Conservation (phyloP, 345 rosid species). For the Litchi chinensis region DNA sequence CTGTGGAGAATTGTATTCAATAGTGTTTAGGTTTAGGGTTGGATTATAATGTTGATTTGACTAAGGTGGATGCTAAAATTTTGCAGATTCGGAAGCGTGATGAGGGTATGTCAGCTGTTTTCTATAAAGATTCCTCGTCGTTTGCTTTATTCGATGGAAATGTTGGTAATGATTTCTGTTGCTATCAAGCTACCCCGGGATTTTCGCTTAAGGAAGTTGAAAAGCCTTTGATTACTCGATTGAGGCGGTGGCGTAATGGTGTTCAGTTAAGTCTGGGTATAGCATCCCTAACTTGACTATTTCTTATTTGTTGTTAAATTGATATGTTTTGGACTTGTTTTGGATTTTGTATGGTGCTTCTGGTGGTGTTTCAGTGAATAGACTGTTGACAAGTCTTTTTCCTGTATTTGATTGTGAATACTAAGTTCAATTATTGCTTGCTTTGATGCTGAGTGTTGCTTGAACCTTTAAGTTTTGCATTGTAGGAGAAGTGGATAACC, state of each 20-base stretch:
- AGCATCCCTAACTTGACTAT: not conserved
- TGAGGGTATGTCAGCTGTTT: slow-evolving; percentile 2
- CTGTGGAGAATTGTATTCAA: too few relatives aligned
- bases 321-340: too few relatives aligned
- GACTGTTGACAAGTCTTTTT: too few relatives aligned
- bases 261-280: slow-evolving; percentile 11
- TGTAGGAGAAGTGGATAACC: slow-evolving; percentile 13
- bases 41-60: not conserved
- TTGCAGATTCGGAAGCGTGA: slow-evolving; percentile 16
- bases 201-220: not conserved
- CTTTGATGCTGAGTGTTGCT: too few relatives aligned
- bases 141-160: slow-evolving; percentile 17
- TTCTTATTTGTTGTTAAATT: too few relatives aligned
- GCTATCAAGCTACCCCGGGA: not conserved
- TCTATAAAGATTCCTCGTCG: slow-evolving; percentile 3
- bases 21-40: too few relatives aligned
- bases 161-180: not conserved
- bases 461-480: not conserved
- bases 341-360: not conserved
- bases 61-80: not conserved
- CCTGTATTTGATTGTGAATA: too few relatives aligned
- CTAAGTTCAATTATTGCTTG: too few relatives aligned
- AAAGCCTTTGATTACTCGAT: not conserved
- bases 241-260: slow-evolving; percentile 2
- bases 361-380: slow-evolving; percentile 5